Evolutionary conservation across 495 filamentous ascomycete species (phyloP), one percentile per base, ranked within the genome.

Genomic region (Talaromyces trachyspermus): DNA sequence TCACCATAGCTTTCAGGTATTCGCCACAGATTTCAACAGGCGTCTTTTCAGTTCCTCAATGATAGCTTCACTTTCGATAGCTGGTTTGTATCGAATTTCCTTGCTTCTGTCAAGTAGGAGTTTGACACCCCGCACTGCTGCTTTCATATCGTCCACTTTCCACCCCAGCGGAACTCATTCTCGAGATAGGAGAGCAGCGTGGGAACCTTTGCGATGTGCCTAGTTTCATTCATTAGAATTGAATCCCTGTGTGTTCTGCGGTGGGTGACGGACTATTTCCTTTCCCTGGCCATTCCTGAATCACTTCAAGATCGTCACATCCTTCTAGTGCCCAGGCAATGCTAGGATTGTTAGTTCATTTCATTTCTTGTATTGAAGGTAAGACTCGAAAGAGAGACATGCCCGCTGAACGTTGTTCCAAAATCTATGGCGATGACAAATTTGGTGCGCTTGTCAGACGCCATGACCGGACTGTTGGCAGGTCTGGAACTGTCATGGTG

Each of bases 351-450:
- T 64, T 41, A 17, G 55, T 51, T 37, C 56, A 46, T 27, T 38
- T 6, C n/a, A n/a, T n/a, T n/a, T n/a, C n/a, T n/a, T n/a, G n/a
- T n/a, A n/a, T n/a, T 7, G 12, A 18, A 39, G 56, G 63, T 61
- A 60, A 5, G 61, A 52, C 22, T 58, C 32, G 19, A 38, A 51
- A 1, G 51, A 59, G 20, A 50, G 15, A 33, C 38, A 24, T 24
- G 58, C 59, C 61, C 61, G 25, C 55, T 62, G 36, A 52, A 75
- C 0, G 71, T 77, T 5, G 70, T 77, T 11, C 71, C 73, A 47
- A 74, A 74, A 49, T 77, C 73, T 19, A 75, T 58, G 12, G 63
- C 69, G 20, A 75, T 52, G 10, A 66, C 50, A n/a, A n/a, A n/a
- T n/a, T n/a, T n/a, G n/a, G n/a, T n/a, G n/a, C n/a, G n/a, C n/a